These are phyloP conservation scores for Corymbia citriodora DNA, from an alignment of 441 rosid genomes.

Conservation along the genomic window DNA sequence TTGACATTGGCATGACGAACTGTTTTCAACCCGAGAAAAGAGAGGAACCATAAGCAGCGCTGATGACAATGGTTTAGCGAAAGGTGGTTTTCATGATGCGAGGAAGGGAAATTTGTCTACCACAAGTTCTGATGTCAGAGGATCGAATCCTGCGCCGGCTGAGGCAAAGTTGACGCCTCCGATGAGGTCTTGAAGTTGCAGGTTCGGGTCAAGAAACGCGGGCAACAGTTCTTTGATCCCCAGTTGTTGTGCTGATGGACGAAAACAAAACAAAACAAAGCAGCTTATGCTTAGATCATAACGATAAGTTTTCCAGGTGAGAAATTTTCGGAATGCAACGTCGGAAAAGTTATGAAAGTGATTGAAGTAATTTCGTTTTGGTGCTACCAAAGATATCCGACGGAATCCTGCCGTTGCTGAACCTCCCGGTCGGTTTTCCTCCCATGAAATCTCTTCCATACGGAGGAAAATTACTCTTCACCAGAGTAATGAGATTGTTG, in stretches of 20 bases:
- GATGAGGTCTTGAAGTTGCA: conserved; percentile 43
- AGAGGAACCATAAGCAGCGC: neutral
- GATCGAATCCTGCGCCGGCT: conserved; percentile 17
- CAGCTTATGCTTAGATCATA: neutral
- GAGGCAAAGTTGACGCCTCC: conserved; percentile 49
- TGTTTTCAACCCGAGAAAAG: neutral
- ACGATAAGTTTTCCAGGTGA: neutral
- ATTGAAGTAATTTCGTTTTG: neutral
- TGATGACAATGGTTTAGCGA: neutral
- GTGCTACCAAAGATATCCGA: conserved; percentile 19
- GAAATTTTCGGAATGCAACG: neutral
- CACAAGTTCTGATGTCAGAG: neutral
- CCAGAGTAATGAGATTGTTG: conserved; percentile 22
- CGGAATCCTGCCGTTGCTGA: conserved; percentile 15
- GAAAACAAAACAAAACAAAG: neutral
- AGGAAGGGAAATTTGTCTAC: neutral
- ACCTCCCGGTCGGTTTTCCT: conserved; percentile 33
- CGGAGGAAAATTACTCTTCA: conserved; percentile 40
- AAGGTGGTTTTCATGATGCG: neutral
- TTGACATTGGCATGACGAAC: neutral
- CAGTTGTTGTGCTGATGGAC: conserved; percentile 48
- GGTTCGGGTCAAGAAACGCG: conserved; percentile 50
- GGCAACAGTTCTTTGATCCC: conserved; percentile 61
- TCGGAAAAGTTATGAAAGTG: neutral
- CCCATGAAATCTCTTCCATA: conserved; percentile 44